Base-by-base conservation (phyloP, 441 rosid species). In the Mallotus repandus region DNA sequence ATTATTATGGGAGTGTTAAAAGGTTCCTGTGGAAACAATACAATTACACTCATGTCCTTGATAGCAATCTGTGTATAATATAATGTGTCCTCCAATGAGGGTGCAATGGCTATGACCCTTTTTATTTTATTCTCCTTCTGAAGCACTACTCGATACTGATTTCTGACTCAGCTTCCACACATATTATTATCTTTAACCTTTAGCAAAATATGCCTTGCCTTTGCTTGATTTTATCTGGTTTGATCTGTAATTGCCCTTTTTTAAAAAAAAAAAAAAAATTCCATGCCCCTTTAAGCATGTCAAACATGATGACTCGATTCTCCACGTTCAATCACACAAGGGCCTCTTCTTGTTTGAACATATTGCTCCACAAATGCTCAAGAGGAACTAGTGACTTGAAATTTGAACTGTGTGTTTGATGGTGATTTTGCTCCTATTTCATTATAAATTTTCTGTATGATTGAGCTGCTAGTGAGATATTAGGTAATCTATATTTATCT, bases 141-240 rank as follows among this genome's bases (percentile, higher is more conserved):
- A 53, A 25, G 75, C 81, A 63, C 81, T 38, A 45, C 59, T 15
- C n/a, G 4, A 48, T 45, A 70, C 59, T 82, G 86, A 58, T 65
- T 73, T 69, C 78, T 80, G 87, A 86, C 84, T 84, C 90, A 81
- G 73, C 78, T 67, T 84, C 90, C 90, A 84, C 79, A 52, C 1
- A 4, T 32, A 5, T 74, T 72, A 54, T 38, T 35, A n/a, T 78
- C 82, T 70, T 56, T 4, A 48, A 41, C 52, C 54, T 25, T 25
- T 25, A 18, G 60, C 18, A 10, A 67, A 2, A 46, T 29, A 57
- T 59, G 43, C 53, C 53, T 10, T 13, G 14, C 53, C 59, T 41
- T 11, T 54, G 62, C 32, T 59, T 53, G 77, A 0, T 45, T 61
- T 65, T 73, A 18, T 25, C 48, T 45, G 13, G 2, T 22, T 50